Evolutionary conservation across 2,329 filamentous ascomycete species (phyloP).

Genomic region (Ceratocystis cubensis): DNA sequence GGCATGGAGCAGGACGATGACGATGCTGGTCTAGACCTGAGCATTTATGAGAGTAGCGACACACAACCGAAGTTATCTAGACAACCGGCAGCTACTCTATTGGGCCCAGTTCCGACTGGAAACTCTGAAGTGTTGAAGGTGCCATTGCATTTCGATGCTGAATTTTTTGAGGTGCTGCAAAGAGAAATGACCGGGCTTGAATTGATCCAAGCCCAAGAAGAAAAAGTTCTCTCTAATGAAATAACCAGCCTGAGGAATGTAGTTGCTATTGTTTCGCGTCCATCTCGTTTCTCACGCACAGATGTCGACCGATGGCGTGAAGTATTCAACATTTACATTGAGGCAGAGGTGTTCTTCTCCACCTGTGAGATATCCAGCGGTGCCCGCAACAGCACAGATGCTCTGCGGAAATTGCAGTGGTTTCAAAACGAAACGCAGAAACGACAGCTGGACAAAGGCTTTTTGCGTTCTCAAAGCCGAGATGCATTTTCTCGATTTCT

Average conservation of each 20-base stretch:
- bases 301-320: slow-evolving; percentile 67
- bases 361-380: slow-evolving; percentile 60
- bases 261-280: slow-evolving; percentile 52
- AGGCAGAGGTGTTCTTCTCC: slow-evolving; percentile 72
- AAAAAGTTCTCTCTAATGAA: slow-evolving; percentile 47
- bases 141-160: slow-evolving; percentile 60
- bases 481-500: slow-evolving; percentile 57
- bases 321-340: slow-evolving; percentile 70
- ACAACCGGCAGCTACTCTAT: neutral
- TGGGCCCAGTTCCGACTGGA: neutral
- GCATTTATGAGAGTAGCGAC: neutral
- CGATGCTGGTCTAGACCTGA: neutral
- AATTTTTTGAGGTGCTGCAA: slow-evolving; percentile 69
- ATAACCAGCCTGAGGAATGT: slow-evolving; percentile 53
- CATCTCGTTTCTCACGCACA: slow-evolving; percentile 47
- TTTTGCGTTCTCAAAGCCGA: slow-evolving; percentile 55
- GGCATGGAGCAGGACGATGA: neutral
- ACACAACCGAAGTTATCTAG: neutral
- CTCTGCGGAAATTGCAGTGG: slow-evolving; percentile 54
- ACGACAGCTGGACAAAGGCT: slow-evolving; percentile 44
- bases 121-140: slow-evolving; percentile 45
- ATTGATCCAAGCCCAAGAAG: slow-evolving; percentile 52
- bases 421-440: slow-evolving; percentile 58
- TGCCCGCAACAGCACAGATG: slow-evolving; percentile 50
- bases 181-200: slow-evolving; percentile 59